Evolutionary conservation across 306 rosid genomes (phyloP).

Genomic region (Amphicarpaea edgeworthii): DNA sequence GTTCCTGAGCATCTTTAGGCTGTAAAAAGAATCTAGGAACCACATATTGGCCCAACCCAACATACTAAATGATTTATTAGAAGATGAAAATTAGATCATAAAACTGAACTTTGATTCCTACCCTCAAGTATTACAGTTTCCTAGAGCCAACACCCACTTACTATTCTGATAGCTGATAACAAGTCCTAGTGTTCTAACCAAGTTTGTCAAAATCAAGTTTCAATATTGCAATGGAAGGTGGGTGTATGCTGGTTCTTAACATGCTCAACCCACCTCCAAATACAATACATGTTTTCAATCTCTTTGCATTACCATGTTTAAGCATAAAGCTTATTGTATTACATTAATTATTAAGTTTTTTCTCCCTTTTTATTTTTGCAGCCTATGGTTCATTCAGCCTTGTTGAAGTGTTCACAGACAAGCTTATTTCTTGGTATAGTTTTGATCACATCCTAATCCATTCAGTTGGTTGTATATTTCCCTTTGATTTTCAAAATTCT

Average conservation of each 20-base stretch:
- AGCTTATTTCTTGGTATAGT: slow-evolving; percentile 83
- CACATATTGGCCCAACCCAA: slow-evolving; percentile 7
- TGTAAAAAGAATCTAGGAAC: slow-evolving; percentile 17
- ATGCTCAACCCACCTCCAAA: background rate
- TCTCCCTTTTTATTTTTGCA: slow-evolving; percentile 51
- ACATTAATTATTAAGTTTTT: slow-evolving; percentile 31
- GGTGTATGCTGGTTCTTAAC: background rate
- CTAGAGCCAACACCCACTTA: slow-evolving; percentile 19
- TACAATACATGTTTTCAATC: slow-evolving; percentile 9
- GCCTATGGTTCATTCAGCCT: slow-evolving; percentile 96
- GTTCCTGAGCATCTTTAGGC: slow-evolving; percentile 24
- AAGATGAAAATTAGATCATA: slow-evolving; percentile 12
- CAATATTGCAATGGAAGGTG: background rate
- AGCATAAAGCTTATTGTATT: slow-evolving; percentile 17
- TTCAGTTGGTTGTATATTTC: slow-evolving; percentile 30
- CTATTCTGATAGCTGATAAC: slow-evolving; percentile 18
- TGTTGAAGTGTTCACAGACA: slow-evolving; percentile 81
- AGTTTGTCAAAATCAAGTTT: background rate
- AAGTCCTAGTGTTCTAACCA: background rate
- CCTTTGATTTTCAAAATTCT: background rate
- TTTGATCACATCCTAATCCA: slow-evolving; percentile 40
- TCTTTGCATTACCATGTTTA: slow-evolving; percentile 30
- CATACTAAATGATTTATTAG: slow-evolving; percentile 6
- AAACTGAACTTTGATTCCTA: background rate
- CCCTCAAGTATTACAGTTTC: slow-evolving; percentile 12